Evolutionary conservation across 176 grass and related monocot genomes (phyloP), one percentile per base, ranked within the genome.

Genomic region (Oryza meyeriana): DNA sequence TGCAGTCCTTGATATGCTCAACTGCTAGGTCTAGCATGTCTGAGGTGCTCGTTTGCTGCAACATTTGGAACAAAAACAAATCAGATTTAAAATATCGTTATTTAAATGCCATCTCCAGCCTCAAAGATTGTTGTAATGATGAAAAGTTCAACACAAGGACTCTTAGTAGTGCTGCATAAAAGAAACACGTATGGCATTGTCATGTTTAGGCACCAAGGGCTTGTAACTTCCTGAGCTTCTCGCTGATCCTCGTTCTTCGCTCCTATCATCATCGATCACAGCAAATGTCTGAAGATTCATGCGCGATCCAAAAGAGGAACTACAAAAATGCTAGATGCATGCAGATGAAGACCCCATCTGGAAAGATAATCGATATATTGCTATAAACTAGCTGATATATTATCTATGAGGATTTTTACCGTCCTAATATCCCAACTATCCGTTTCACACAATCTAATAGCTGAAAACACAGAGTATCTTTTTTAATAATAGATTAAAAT

Each of bases 161-260:
- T n/a, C n/a, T n/a, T n/a, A n/a, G n/a, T n/a, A n/a, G n/a, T n/a
- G n/a, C n/a, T n/a, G n/a, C n/a, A n/a, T n/a, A n/a, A n/a, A 61
- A 62, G 28, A 73, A 24, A 45, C 4, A 17, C 1, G 45, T 31
- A 30, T 74, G 30, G 10, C n/a, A 35, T 90, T 90, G 47, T 93
- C 91, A 88, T 90, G 73, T 90, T 90, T n/a, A 29, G 88, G 88
- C 41, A 93, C 91, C 33, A 93, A n/a, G 85, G 7, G 84, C 88
- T 73, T 90, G 91, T 64, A 90, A 66, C 62, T 88, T 93, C 59
- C 85, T 88, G 27, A 93, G 88, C 61, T 93, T 93, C 40, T 93
- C 91, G 18, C 88, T 93, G 16, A 93, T 93, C 83, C 85, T 90
- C 17, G 69, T 93, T 76, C 85, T 72, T 75, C 88, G 66, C n/a